Percentiles rank a stretch among this genome's conserved stretches.
These are phyloP conservation scores for Sordariomycetes sp. DNA, from an alignment of 2,329 filamentous ascomycete species.

Conservation along the genomic window DNA sequence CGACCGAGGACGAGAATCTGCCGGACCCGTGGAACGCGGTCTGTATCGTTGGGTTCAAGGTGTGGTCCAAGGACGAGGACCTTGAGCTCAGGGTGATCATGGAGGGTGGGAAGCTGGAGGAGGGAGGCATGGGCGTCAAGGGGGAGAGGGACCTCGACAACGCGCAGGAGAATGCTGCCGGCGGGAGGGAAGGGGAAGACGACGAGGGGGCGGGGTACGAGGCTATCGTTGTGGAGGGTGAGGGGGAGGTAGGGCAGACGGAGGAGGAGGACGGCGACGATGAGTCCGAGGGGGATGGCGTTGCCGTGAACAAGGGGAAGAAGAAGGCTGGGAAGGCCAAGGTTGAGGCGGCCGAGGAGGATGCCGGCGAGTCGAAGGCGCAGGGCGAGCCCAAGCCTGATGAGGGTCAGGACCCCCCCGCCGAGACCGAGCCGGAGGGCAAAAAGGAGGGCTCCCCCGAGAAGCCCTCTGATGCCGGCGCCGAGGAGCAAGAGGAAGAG, in stretches of 20 bases:
- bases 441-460: background rate
- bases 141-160: constrained; percentile 42
- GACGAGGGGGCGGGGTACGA: background rate
- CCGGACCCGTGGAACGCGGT: constrained; percentile 50
- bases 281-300: constrained; percentile 4
- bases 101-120: constrained; percentile 37
- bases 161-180: constrained; percentile 40
- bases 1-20: constrained; percentile 43
- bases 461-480: background rate
- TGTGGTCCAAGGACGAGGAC: constrained; percentile 44
- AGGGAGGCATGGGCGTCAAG: constrained; percentile 43
- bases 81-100: constrained; percentile 41
- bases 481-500: background rate
- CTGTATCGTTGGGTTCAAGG: constrained; percentile 44
- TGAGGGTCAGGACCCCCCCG: background rate
- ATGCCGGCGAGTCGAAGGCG: background rate
- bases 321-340: constrained; percentile 25
- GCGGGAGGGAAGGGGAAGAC: constrained; percentile 10
- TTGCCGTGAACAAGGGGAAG: constrained; percentile 21
- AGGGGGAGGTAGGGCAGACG: constrained; percentile 31
- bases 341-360: background rate
- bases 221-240: constrained; percentile 1
- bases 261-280: constrained; percentile 2
- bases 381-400: background rate
- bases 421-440: background rate